These are phyloP conservation scores for Thyridium curvatum DNA, from an alignment of 2,329 filamentous ascomycete genomes.

Conservation along the genomic window DNA sequence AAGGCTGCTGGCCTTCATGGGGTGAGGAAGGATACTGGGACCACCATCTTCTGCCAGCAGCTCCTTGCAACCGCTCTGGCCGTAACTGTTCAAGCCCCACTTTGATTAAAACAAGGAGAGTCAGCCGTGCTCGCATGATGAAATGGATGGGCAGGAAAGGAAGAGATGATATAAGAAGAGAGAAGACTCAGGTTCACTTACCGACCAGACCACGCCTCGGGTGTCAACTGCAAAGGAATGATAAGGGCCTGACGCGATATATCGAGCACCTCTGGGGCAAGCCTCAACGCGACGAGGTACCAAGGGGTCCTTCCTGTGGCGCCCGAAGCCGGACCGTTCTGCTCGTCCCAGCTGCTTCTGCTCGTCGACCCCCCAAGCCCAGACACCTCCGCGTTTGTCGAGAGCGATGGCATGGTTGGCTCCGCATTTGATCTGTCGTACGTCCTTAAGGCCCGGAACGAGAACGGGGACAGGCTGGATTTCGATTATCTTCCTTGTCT, in stretches of 20 bases:
- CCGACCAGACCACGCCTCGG: conserved; percentile 51
- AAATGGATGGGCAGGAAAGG: too few relatives aligned
- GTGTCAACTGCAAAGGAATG: conserved; percentile 59
- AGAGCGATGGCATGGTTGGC: conserved; percentile 55
- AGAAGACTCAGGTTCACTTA: too few relatives aligned
- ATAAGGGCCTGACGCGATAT: conserved; percentile 38
- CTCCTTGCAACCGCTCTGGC: conserved; percentile 47
- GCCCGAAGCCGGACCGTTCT: conserved; percentile 15
- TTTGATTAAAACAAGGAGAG: too few relatives aligned
- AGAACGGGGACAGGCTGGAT: conserved; percentile 28
- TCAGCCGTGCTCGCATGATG: too few relatives aligned
- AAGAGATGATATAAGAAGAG: too few relatives aligned
- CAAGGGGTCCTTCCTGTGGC: conserved; percentile 6
- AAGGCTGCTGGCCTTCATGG: too few relatives aligned
- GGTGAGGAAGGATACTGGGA: too few relatives aligned
- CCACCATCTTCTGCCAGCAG: conserved; percentile 6
- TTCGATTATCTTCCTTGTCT: too few relatives aligned
- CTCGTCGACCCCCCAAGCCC: conserved; percentile 58
- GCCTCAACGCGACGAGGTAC: conserved; percentile 26
- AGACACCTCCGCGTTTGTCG: conserved; percentile 45
- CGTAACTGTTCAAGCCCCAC: conserved; percentile 63
- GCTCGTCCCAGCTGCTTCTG: conserved; percentile 56
- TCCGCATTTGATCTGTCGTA: conserved; percentile 46
- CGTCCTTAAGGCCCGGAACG: conserved; percentile 45
- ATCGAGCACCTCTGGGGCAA: too few relatives aligned